Conservation (phyloP, 768 basidiomycete genomes). For the Pleurotus platypus region DNA sequence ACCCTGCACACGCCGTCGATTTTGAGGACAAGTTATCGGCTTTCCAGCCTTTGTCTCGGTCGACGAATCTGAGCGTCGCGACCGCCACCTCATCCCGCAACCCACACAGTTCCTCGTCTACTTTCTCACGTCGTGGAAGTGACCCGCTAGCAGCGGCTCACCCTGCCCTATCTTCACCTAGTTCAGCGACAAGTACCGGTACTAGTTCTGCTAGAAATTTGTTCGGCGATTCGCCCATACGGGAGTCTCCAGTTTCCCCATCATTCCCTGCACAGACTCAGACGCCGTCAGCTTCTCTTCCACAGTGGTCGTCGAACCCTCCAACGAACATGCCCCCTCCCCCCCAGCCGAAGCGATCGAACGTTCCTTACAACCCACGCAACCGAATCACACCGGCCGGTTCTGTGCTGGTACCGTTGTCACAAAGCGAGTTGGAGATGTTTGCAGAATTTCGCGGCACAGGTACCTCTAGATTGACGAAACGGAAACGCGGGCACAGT, state of each 20-base stretch:
- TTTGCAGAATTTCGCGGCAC: slow-evolving; percentile 56
- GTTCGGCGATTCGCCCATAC: slow-evolving; percentile 5
- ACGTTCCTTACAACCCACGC: slow-evolving; percentile 62
- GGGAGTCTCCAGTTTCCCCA: slow-evolving; percentile 2
- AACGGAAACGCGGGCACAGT: slow-evolving; percentile 45
- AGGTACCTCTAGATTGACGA: slow-evolving; percentile 50
- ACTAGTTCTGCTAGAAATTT: slow-evolving; percentile 2
- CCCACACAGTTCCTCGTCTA: slow-evolving; percentile 11
- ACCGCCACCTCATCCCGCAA: slow-evolving; percentile 12
- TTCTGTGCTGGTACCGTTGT: slow-evolving; percentile 63
- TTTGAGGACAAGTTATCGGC: slow-evolving; percentile 28
- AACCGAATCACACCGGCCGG: slow-evolving; percentile 57
- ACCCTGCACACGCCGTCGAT: slow-evolving; percentile 13
- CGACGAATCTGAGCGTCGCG: slow-evolving; percentile 14
- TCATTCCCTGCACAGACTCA: slow-evolving; percentile 22
- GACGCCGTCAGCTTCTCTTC: slow-evolving; percentile 31
- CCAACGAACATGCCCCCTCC: slow-evolving; percentile 27
- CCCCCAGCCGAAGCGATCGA: slow-evolving; percentile 27
- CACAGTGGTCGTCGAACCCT: slow-evolving; percentile 27
- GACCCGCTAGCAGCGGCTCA: slow-evolving; percentile 20
- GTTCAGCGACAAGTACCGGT: slow-evolving; percentile 7
- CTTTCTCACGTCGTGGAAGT: slow-evolving; percentile 21
- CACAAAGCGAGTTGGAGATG: slow-evolving; percentile 55
- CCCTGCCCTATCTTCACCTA: slow-evolving; percentile 6
- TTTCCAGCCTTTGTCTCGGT: slow-evolving; percentile 25